Conservation (phyloP, 1,284 basidiomycete genomes). For the Salmacisia buchloeana region DNA sequence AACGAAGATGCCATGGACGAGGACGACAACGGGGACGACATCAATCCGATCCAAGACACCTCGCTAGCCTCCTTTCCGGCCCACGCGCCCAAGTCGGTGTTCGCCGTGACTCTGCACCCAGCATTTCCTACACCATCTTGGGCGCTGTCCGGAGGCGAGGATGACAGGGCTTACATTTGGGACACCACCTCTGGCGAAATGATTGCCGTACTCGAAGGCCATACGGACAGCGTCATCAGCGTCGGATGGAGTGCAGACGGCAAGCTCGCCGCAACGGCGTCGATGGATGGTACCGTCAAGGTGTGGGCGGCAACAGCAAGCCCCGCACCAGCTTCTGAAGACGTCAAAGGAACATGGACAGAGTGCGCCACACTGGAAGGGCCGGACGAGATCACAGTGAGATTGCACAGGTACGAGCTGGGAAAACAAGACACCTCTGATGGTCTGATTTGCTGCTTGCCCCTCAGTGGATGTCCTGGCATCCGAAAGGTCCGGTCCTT, state of each 20-base stretch:
- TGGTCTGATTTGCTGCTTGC: not conserved
- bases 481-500: conserved; percentile 83
- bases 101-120: conserved; percentile 73
- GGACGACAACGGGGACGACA: conserved; percentile 2
- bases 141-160: conserved; percentile 87
- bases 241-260: conserved; percentile 80
- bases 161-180: conserved; percentile 92
- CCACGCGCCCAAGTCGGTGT: conserved; percentile 60
- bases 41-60: conserved; percentile 30
- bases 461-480: conserved; percentile 83
- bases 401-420: conserved; percentile 42
- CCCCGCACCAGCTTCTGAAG: conserved; percentile 12
- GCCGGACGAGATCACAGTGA: conserved; percentile 86
- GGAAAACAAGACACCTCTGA: not conserved
- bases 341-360: conserved; percentile 75
- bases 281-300: conserved; percentile 91
- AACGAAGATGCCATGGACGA: no score
- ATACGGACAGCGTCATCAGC: conserved; percentile 81
- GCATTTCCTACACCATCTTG: conserved; percentile 68
- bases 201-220: conserved; percentile 78
- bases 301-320: conserved; percentile 65
- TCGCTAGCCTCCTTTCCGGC: conserved; percentile 42
- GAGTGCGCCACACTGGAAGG: conserved; percentile 86
- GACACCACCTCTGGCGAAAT: conserved; percentile 75
- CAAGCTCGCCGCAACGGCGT: conserved; percentile 85